A percentile compares a stretch with the other conserved stretches of the same genome.
phyloP scores from a whole-genome alignment of 495 filamentous ascomycete genomes.

The Tuber brumale region DNA sequence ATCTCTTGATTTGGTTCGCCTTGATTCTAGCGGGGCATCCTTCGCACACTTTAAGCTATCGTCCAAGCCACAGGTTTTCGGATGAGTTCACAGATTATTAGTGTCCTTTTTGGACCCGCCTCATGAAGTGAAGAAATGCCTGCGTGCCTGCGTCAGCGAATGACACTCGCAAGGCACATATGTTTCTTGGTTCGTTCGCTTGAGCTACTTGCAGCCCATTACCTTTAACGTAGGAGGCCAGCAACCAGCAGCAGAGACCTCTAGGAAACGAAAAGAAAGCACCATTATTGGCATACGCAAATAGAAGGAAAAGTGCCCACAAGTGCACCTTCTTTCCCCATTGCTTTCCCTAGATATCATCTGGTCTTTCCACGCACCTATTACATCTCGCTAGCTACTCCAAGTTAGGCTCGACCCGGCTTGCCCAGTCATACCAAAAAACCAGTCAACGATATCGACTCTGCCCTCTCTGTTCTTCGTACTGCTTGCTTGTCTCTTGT shows the following conservation, averaged over 20 bases:
- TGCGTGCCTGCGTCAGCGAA: slow-evolving; percentile 30
- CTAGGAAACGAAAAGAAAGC: not conserved
- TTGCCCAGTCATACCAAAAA: slow-evolving; percentile 25
- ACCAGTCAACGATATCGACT: slow-evolving; percentile 26
- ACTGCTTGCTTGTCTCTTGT: slow-evolving; percentile 25
- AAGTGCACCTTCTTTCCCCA: slow-evolving; percentile 13
- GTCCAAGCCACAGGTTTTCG: slow-evolving; percentile 21
- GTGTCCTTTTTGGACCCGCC: slow-evolving; percentile 19
- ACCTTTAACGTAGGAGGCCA: not conserved
- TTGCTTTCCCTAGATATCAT: slow-evolving; percentile 27
- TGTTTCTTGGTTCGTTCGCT: slow-evolving; percentile 29
- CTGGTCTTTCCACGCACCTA: slow-evolving; percentile 14
- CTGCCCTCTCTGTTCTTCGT: slow-evolving; percentile 18
- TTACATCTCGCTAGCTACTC: slow-evolving; percentile 16
- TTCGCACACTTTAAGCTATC: slow-evolving; percentile 21
- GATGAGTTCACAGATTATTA: slow-evolving; percentile 25
- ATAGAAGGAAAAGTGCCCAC: slow-evolving; percentile 26
- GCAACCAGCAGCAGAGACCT: not conserved
- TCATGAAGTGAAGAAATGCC: slow-evolving; percentile 14
- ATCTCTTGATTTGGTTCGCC: slow-evolving; percentile 17
- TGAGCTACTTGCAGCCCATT: slow-evolving; percentile 20
- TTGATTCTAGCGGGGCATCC: slow-evolving; percentile 20
- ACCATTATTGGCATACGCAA: slow-evolving; percentile 19
- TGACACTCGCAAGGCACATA: slow-evolving; percentile 36
- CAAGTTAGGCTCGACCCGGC: slow-evolving; percentile 28